Conservation (phyloP, 306 rosid genomes). For the Rosa rugosa region DNA sequence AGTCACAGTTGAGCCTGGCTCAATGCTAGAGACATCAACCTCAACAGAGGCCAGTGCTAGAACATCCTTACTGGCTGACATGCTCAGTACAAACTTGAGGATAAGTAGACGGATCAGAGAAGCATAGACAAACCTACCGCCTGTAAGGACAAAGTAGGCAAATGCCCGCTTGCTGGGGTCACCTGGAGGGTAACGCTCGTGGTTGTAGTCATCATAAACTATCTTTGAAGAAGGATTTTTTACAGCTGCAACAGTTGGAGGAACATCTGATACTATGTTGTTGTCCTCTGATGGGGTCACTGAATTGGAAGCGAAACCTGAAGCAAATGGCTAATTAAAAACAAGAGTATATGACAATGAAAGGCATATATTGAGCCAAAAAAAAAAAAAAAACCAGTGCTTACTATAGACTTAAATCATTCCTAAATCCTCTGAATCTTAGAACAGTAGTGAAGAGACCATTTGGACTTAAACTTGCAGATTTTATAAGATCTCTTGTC, state of each 20-base stretch:
- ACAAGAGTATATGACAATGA: not conserved
- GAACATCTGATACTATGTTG: conserved; percentile 47
- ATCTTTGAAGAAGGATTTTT: conserved; percentile 75
- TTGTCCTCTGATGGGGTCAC: conserved; percentile 45
- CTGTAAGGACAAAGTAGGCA: conserved; percentile 81
- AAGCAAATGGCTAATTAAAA: conserved; percentile 13
- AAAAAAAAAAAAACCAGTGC: not conserved
- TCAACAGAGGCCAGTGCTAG: conserved; percentile 85
- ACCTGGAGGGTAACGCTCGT: conserved; percentile 76
- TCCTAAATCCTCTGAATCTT: not conserved
- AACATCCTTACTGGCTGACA: conserved; percentile 94
- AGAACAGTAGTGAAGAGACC: not conserved
- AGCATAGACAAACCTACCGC: conserved; percentile 82
- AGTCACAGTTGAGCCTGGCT: conserved; percentile 77
- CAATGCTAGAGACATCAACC: conserved; percentile 84
- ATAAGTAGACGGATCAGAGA: conserved; percentile 73
- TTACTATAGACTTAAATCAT: not conserved
- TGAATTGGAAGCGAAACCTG: conserved; percentile 65
- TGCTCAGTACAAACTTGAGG: conserved; percentile 82
- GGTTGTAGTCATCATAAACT: conserved; percentile 69
- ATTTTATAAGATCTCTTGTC: not conserved
- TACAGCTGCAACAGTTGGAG: conserved; percentile 64
- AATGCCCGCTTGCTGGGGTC: conserved; percentile 94
- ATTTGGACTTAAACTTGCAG: conserved; percentile 1
- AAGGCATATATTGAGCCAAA: not conserved